Percentiles rank a stretch among this genome's conserved stretches.
Conservation (phyloP, 169 alveolate species). For the Plasmodium falciparum region DNA sequence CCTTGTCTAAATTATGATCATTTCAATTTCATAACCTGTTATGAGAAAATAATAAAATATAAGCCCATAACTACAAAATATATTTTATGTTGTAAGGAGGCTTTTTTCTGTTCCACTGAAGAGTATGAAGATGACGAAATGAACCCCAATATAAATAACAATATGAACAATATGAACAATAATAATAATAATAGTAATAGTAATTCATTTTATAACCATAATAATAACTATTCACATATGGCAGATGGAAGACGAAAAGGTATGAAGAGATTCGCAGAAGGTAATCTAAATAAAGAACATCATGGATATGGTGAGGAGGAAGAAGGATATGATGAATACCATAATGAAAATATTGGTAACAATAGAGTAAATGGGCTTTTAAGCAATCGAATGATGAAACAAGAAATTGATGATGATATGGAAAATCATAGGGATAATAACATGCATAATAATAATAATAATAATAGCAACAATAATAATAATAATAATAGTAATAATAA, state of each 20-base stretch:
- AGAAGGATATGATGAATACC: not conserved
- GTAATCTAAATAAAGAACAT: no score
- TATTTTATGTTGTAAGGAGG: slow-evolving; percentile 10
- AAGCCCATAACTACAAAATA: slow-evolving; percentile 21
- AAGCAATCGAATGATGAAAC: no score
- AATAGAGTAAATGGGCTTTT: no score
- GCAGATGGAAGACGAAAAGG: no score
- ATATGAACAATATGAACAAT: not conserved
- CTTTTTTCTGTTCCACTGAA: slow-evolving; percentile 1
- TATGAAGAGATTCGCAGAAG: no score
- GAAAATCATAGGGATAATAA: no score
- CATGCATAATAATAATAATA: no score
- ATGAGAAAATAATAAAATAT: slow-evolving; percentile 23
- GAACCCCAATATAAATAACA: not conserved
- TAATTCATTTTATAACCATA: not conserved
- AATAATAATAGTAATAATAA: not conserved
- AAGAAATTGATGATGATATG: no score
- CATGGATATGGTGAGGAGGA: slow-evolving; percentile 3
- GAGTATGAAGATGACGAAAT: not conserved
- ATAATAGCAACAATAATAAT: not conserved
- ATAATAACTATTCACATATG: not conserved
- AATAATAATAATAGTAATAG: not conserved
- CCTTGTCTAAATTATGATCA: not conserved
- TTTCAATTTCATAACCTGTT: slow-evolving; percentile 20
- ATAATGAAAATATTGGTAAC: not conserved